Conservation (phyloP, 225 moss, liverwort and hornwort species). For the Lunularia cruciata region DNA sequence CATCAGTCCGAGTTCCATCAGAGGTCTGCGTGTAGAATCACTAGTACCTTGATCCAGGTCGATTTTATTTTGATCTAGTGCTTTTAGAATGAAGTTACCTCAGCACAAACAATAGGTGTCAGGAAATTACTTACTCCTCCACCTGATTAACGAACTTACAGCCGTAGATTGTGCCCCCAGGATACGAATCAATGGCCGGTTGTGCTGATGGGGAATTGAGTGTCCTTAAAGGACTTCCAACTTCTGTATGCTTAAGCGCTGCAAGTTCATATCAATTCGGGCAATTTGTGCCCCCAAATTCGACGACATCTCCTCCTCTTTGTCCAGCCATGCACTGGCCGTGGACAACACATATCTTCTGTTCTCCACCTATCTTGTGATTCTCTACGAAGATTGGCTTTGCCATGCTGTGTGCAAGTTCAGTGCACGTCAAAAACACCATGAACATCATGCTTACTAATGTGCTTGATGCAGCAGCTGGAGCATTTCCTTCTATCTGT, state of each 20-base stretch:
- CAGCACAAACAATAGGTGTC: no score
- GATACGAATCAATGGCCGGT: no score
- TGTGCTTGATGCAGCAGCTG: constrained; percentile 64
- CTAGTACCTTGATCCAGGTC: no score
- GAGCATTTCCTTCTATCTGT: constrained; percentile 67
- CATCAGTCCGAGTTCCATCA: no score
- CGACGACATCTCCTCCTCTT: background rate
- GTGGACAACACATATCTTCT: background rate
- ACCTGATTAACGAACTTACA: no score
- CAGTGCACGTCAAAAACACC: constrained; percentile 71
- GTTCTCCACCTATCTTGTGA: constrained; percentile 62
- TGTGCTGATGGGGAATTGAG: background rate
- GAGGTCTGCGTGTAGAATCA: no score
- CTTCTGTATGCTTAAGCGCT: background rate
- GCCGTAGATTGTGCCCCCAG: no score
- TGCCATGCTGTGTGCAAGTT: constrained; percentile 80
- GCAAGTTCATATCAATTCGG: background rate
- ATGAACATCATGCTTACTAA: constrained; percentile 89
- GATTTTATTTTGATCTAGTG: no score
- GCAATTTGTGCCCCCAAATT: background rate
- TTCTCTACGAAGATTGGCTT: constrained; percentile 79
- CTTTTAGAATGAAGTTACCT: no score
- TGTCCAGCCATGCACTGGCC: background rate
- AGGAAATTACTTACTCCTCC: no score
- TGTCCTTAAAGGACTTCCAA: background rate